phyloP scores from a whole-genome alignment of 345 rosid genomes.

The Trapa bicornis region DNA sequence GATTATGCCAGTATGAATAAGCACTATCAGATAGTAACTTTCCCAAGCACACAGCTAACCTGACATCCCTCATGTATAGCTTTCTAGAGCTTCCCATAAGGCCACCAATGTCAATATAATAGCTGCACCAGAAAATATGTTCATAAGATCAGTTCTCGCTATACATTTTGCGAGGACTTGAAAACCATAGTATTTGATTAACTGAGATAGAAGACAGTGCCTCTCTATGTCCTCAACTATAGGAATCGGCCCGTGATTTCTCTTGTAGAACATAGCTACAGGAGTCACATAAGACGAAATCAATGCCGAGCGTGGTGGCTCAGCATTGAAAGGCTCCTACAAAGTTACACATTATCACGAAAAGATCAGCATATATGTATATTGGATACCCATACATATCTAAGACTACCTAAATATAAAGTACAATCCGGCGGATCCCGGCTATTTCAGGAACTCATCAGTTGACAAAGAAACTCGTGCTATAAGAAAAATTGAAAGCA shows the following conservation, averaged over 20 bases:
- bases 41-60: conserved; percentile 26
- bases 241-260: conserved; percentile 96
- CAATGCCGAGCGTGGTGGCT: conserved; percentile 71
- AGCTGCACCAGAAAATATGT: conserved; percentile 31
- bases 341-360: background rate
- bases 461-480: too few relatives aligned
- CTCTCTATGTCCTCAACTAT: conserved; percentile 56
- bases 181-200: background rate
- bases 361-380: background rate
- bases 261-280: conserved; percentile 77
- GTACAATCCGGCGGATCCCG: too few relatives aligned
- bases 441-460: too few relatives aligned
- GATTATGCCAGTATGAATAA: background rate
- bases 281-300: conserved; percentile 68
- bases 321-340: conserved; percentile 93
- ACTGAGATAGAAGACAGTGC: conserved; percentile 15
- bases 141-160: conserved; percentile 5
- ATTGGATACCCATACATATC: background rate
- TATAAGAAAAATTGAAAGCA: too few relatives aligned
- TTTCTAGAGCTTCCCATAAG: conserved; percentile 38
- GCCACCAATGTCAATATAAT: conserved; percentile 38
- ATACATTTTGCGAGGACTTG: background rate
- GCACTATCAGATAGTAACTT: background rate
- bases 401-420: background rate
- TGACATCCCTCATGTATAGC: conserved; percentile 56